Conservation (phyloP, 805 yeast genomes). For the Candida broadrunensis region DNA sequence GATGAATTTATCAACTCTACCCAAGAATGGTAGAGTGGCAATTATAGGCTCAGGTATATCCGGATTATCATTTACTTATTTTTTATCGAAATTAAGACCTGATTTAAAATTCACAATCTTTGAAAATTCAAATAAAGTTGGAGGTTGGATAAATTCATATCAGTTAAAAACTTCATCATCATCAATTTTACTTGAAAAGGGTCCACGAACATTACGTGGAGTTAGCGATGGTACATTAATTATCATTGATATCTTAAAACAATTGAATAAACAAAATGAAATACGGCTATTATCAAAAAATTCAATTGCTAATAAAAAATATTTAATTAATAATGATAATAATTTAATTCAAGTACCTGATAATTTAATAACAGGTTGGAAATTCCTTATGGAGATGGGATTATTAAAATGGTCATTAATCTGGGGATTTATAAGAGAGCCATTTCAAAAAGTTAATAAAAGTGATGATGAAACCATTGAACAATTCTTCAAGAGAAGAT, state of each 20-base stretch:
- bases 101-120: constrained; percentile 63
- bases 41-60: constrained; percentile 89
- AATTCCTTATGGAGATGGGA: constrained; percentile 24
- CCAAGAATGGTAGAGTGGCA: constrained; percentile 48
- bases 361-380: constrained; percentile 23
- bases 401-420: constrained; percentile 18
- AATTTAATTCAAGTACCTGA: constrained; percentile 56
- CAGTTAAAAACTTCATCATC: constrained; percentile 17
- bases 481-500: constrained; percentile 63
- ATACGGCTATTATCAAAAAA: constrained; percentile 56
- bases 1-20: constrained; percentile 2
- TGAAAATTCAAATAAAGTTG: constrained; percentile 55
- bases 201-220: constrained; percentile 89
- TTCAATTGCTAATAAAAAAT: constrained; percentile 71
- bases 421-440: constrained; percentile 48
- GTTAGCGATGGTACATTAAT: constrained; percentile 73
- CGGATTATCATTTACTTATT: constrained; percentile 73
- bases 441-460: constrained; percentile 31
- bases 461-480: constrained; percentile 68
- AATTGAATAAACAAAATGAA: constrained; percentile 46
- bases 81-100: constrained; percentile 69
- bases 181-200: constrained; percentile 61
- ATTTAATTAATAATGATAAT: constrained; percentile 47
- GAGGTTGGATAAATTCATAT: constrained; percentile 77
- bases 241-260: constrained; percentile 56